Evolutionary conservation across 495 filamentous ascomycete genomes (phyloP), one percentile per base, ranked within the genome.

Genomic region (Arthonia radiata): DNA sequence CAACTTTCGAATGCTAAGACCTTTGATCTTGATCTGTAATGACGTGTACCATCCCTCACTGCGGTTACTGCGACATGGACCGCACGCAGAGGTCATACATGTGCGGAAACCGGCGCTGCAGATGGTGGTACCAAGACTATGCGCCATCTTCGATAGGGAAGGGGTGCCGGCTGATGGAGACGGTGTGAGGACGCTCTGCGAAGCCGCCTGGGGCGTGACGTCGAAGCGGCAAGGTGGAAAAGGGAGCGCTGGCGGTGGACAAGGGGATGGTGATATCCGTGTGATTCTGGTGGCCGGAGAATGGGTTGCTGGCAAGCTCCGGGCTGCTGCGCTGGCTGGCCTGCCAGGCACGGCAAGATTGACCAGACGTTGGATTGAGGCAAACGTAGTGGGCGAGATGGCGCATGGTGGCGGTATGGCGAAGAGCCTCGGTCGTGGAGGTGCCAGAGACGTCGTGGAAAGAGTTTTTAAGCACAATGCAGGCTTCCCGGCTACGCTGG

Each of bases 21-120:
- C 86, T 0, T 54, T 97, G 18, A 79, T 97, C 31, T 49, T 93
- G 15, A 80, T 97, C 31, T 97, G 86, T 57, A 97, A 97, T 33
- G 86, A 97, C 48, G 62, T 92, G n/a, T 97, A 97, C 44, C 78
- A 89, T 38, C 64, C 86, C 13, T 76, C 80, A 29, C 59, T 97
- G 15, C 64, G 77, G 7, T 78, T 75, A 12, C 59, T 97, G 11
- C 64, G 86, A 15, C 68, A 76, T 29, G 77, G 78, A 0, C 65
- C 59, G 11, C 50, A 74, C 18, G 86, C 83, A 2, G 86, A 97
- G 45, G 64, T 91, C 17, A 72, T 97, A n/a, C 75, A 86, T 46
- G 69, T 90, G 24, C 71, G 83, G 25, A 82, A 81, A 32, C 80
- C 86, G 0, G 69, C 80, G 4, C 47, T 92, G 6, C 79, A 82